phyloP scores from a whole-genome alignment of 345 rosid species.

The Salix dunnii region DNA sequence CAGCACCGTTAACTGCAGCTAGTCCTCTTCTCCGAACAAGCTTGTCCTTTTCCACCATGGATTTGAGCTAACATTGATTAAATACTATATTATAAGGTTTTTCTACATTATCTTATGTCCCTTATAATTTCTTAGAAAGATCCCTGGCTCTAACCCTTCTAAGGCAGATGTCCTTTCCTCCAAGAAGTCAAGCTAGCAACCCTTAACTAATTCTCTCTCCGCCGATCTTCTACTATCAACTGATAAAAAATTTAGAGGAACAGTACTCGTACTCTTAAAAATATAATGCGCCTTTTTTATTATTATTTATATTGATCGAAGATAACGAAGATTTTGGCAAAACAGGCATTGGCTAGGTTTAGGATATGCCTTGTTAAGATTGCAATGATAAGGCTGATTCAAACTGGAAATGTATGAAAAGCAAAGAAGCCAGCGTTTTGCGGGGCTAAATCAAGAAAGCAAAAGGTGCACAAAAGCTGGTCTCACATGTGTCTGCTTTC shows the following conservation, averaged over 20 bases:
- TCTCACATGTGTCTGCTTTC: not conserved
- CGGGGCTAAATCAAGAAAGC: conserved; percentile 16
- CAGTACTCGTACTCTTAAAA: not conserved
- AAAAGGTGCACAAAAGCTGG: conserved; percentile 4
- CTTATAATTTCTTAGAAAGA: conserved; percentile 4
- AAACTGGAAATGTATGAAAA: not conserved
- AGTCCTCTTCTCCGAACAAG: conserved; percentile 7
- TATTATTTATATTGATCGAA: no score
- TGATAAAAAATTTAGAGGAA: not conserved
- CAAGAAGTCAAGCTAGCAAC: conserved; percentile 9
- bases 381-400: not conserved
- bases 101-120: not conserved
- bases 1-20: not conserved
- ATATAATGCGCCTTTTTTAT: not conserved
- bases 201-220: not conserved
- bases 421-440: conserved; percentile 4
- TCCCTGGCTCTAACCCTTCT: not conserved
- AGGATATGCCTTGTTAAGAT: not conserved
- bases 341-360: not conserved
- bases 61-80: not conserved
- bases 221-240: not conserved
- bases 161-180: not conserved
- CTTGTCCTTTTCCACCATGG: conserved; percentile 24
- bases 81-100: not conserved
- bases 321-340: not conserved